Base-by-base conservation (phyloP, 805 yeast species). In the Jamesozyma rosinii region DNA sequence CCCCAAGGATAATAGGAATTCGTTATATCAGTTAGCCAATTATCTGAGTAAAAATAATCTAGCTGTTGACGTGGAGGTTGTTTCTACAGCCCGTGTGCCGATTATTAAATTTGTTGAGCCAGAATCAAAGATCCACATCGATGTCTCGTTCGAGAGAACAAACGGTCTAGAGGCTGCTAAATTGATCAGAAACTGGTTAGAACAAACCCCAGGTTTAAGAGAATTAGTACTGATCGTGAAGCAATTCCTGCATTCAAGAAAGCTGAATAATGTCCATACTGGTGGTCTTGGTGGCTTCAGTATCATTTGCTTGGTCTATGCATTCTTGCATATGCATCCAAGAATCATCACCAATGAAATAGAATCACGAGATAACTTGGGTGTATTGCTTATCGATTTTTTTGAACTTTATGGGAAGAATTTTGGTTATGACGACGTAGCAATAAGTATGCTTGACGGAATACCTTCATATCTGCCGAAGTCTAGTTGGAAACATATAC, bases 261-360 rank as follows among this genome's bases (percentile, higher is more conserved):
- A 73, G 45, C 67, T 89, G 47, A 87, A 88, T 55, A 83, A 85
- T 49, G 97, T 90, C 14, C 94, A 83, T 53, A 79, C 80, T 19
- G 98, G 98, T 41, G 97, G 97, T 0, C 66, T 90, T 5, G 97
- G 98, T 35, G 97, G 97, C 0, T 90, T 82, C 59, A 78, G 96
- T 6, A 84, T 86, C n/a, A 86, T 89, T 36, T 88, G 96, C 54
- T 57, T 92, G 57, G 87, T 83, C 15, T 80, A 79, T 53, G 79
- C 90, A 15, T 88, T 89, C 56, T 63, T 89, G 48, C 74, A 70
- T 51, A 66, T 83, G 48, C 97, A 90, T 59, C 95, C 95, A 14
- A 71, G 88, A 50, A 57, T 87, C 11, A 59, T 80, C 1, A 76
- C 94, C 0, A 71, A 76, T 5, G 76, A 77, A 37, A 81, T 88